Evolutionary conservation across 495 filamentous ascomycete species (phyloP).

Genomic region (Lasiosphaeria hispida): DNA sequence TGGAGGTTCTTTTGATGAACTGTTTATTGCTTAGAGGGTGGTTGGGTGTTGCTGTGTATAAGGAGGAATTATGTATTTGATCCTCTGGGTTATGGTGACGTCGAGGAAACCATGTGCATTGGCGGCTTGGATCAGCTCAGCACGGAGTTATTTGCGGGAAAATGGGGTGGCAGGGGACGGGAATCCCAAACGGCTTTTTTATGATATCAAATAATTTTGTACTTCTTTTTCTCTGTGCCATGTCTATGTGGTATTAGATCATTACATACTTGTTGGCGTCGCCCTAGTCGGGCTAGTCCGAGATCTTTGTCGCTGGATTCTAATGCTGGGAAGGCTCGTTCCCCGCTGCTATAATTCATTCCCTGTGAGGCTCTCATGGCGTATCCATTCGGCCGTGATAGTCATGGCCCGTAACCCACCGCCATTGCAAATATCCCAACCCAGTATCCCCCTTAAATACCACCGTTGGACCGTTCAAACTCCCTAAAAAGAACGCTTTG

Average conservation of each 20-base stretch:
- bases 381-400: no score
- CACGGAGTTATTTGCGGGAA: constrained; percentile 17
- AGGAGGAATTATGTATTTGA: constrained; percentile 6
- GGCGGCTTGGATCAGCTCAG: constrained; percentile 17
- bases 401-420: no score
- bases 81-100: background rate
- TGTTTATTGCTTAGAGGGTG: background rate
- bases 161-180: background rate
- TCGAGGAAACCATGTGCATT: constrained; percentile 18
- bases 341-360: background rate
- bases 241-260: constrained; percentile 17
- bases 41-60: background rate
- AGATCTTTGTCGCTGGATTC: no score
- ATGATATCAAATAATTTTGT: background rate
- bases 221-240: no score
- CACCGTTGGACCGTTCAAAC: no score
- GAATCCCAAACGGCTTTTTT: constrained; percentile 4
- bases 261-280: constrained; percentile 5
- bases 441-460: no score
- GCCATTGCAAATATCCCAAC: no score
- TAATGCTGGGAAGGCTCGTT: no score
- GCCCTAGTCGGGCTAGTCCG: no score
- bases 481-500: background rate
- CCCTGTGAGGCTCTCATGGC: no score
- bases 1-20: constrained; percentile 81